phyloP scores from a whole-genome alignment of 1,284 basidiomycete species.

The Heterobasidion parviporum region DNA sequence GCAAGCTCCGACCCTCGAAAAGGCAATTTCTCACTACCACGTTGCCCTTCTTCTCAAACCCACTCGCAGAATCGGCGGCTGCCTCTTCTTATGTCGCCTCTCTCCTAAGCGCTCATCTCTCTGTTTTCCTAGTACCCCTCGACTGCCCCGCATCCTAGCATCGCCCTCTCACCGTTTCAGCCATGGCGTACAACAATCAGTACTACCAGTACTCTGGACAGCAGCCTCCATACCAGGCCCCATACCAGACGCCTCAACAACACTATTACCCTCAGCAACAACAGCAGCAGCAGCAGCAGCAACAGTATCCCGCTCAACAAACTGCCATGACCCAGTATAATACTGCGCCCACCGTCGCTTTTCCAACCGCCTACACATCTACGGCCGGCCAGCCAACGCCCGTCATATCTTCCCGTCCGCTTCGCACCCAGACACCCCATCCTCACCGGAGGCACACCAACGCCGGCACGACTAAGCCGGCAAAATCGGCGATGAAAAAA shows the following conservation, averaged over 20 bases:
- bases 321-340: constrained; percentile 1
- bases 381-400: constrained; percentile 7
- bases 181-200: not conserved
- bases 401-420: constrained; percentile 11
- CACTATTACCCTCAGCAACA: constrained; percentile 11
- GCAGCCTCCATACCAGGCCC: constrained; percentile 4
- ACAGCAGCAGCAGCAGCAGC: constrained; percentile 3
- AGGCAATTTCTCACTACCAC: constrained; percentile 11
- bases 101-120: not conserved
- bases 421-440: constrained; percentile 13
- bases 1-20: constrained; percentile 7
- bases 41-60: constrained; percentile 6
- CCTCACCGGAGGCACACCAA: constrained; percentile 9
- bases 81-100: not conserved
- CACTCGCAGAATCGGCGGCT: not conserved
- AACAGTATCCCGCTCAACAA: constrained; percentile 3
- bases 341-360: constrained; percentile 5
- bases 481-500: constrained; percentile 58
- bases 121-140: not conserved
- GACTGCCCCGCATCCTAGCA: not conserved
- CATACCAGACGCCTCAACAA: constrained; percentile 1
- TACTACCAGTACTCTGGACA: constrained; percentile 4
- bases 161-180: not conserved
- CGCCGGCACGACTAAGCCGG: constrained; percentile 14
- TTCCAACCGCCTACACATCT: constrained; percentile 6